phyloP scores from a whole-genome alignment of 1,284 basidiomycete genomes.

The Mycena citricolor region DNA sequence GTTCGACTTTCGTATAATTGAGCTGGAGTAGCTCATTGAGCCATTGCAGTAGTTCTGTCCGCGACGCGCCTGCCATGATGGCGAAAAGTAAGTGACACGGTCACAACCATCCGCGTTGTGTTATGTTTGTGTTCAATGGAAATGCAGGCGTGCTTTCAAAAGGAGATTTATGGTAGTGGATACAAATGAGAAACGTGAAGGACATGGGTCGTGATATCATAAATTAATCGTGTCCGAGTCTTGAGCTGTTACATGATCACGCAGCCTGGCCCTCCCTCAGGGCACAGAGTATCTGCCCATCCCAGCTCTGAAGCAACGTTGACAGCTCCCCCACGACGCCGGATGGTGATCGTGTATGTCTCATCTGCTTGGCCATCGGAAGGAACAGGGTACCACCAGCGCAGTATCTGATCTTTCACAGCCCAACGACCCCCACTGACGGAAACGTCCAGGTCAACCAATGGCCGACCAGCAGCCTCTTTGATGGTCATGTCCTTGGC shows the following conservation, averaged over 20 bases:
- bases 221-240: no score
- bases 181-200: no score
- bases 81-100: no score
- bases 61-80: conserved; percentile 45
- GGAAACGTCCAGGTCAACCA: conserved; percentile 43
- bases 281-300: conserved; percentile 16
- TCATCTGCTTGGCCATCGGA: conserved; percentile 40
- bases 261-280: no score
- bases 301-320: conserved; percentile 27
- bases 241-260: no score
- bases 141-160: no score
- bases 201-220: no score
- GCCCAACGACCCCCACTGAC: conserved; percentile 71
- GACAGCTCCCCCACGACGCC: conserved; percentile 62
- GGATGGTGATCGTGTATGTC: conserved; percentile 68
- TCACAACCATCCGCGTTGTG: no score
- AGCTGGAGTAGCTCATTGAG: conserved; percentile 90
- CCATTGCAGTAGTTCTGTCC: conserved; percentile 92
- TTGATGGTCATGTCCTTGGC: conserved; percentile 13
- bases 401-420: conserved; percentile 69
- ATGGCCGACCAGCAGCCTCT: conserved; percentile 24
- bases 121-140: no score
- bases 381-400: conserved; percentile 86
- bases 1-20: conserved; percentile 93
- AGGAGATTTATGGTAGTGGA: no score